Percentiles rank a stretch among this genome's conserved stretches.
phyloP scores from a whole-genome alignment of 345 rosid species.

The Bretschneidera sinensis region DNA sequence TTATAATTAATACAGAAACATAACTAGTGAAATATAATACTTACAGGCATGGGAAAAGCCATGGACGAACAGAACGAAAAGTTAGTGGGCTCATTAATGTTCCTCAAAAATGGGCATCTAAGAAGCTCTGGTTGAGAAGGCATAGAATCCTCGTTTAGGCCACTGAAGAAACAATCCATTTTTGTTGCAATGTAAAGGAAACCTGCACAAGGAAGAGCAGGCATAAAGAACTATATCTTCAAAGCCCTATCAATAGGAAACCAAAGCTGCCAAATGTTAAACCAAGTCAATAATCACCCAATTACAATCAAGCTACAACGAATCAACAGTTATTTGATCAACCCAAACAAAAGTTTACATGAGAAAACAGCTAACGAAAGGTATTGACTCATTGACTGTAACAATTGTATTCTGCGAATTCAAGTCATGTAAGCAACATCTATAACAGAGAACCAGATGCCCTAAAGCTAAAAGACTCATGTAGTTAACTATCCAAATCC shows the following conservation, averaged over 20 bases:
- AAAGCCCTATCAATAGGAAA: not conserved
- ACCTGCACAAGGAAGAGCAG: not conserved
- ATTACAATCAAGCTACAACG: not conserved
- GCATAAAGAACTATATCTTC: not conserved
- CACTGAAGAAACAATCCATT: conserved; percentile 60
- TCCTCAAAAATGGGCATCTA: conserved; percentile 92
- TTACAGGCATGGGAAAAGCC: conserved; percentile 76
- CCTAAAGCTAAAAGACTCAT: not conserved
- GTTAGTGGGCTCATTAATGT: conserved; percentile 91
- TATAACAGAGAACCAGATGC: not conserved
- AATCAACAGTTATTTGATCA: not conserved
- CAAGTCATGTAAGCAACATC: not conserved
- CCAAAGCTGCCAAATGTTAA: no score
- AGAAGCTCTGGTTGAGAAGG: conserved; percentile 48
- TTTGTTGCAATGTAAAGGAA: conserved; percentile 11
- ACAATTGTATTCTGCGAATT: no score
- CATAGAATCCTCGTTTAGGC: conserved; percentile 42
- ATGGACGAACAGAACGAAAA: conserved; percentile 66
- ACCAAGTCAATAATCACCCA: not conserved
- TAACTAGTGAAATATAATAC: conserved; percentile 17
- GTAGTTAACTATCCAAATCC: not conserved
- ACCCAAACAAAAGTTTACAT: no score
- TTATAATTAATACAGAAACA: not conserved
- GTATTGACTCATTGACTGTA: no score
- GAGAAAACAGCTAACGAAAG: no score